Evolutionary conservation across 2,329 filamentous ascomycete genomes (phyloP).

Genomic region (Stylonectria norvegica): DNA sequence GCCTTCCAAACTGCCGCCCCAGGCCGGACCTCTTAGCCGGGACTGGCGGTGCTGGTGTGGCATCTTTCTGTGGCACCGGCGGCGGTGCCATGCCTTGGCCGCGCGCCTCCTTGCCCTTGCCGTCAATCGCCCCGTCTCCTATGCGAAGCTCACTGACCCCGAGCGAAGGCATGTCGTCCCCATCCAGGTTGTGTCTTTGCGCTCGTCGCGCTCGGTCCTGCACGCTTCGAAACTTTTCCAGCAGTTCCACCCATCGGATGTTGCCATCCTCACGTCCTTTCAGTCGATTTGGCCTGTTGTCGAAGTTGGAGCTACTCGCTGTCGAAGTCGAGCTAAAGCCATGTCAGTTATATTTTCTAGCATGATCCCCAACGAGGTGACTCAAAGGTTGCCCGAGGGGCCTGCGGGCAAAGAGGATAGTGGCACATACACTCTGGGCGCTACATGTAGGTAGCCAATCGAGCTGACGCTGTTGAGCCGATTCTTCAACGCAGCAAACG

Average conservation of each 20-base stretch:
- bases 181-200: conserved; percentile 56
- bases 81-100: conserved; percentile 33
- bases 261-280: conserved; percentile 77
- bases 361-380: not conserved
- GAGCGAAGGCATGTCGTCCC: conserved; percentile 46
- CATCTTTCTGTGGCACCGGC: conserved; percentile 49
- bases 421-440: conserved; percentile 70
- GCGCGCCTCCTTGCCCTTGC: conserved; percentile 41
- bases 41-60: conserved; percentile 38
- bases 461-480: conserved; percentile 94
- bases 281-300: conserved; percentile 73
- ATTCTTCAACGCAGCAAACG: conserved; percentile 95
- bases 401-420: conserved; percentile 1
- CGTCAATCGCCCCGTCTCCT: conserved; percentile 39
- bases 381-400: too few species aligned
- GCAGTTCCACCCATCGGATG: conserved; percentile 86
- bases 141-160: conserved; percentile 41
- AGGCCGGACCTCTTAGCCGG: conserved; percentile 60
- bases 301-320: conserved; percentile 56
- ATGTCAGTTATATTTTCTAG: conserved; percentile 14
- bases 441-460: conserved; percentile 89
- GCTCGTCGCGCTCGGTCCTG: conserved; percentile 79
- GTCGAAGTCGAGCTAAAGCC: conserved; percentile 44
- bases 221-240: conserved; percentile 90
- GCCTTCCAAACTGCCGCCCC: conserved; percentile 64